Conservation (phyloP, 176 grass and related monocot genomes). For the Guadua angustifolia region DNA sequence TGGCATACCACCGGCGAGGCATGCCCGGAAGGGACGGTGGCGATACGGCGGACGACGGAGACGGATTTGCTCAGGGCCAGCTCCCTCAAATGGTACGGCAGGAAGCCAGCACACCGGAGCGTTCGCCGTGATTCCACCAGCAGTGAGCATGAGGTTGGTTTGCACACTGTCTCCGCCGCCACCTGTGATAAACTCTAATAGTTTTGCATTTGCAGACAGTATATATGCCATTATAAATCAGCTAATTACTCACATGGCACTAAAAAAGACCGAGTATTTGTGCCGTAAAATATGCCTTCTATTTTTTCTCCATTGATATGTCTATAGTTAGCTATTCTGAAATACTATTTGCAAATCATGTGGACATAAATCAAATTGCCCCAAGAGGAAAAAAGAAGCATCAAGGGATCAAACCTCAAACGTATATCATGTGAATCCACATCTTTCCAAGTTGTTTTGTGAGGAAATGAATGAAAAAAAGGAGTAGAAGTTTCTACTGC, state of each 20-base stretch:
- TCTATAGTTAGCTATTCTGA: background rate
- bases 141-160: slow-evolving; percentile 69
- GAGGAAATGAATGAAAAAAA: background rate
- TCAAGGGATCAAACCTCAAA: slow-evolving; percentile 5
- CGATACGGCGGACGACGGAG: slow-evolving; percentile 63
- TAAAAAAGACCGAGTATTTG: background rate
- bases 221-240: background rate
- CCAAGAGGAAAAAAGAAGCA: no score
- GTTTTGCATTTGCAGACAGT: background rate
- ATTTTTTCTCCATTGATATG: background rate
- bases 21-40: slow-evolving; percentile 68
- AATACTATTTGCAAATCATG: background rate
- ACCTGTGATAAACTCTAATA: background rate
- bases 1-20: slow-evolving; percentile 67
- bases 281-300: background rate
- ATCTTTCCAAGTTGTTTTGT: background rate
- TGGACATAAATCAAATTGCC: background rate
- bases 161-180: background rate
- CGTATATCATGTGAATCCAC: background rate
- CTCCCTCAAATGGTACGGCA: slow-evolving; percentile 66
- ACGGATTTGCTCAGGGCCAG: slow-evolving; percentile 65
- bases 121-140: slow-evolving; percentile 60
- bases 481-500: background rate
- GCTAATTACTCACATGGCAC: background rate
- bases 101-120: slow-evolving; percentile 41